A percentile compares a stretch with the other conserved stretches of the same genome.
phyloP scores from a whole-genome alignment of 2,329 filamentous ascomycete genomes.

The Alternaria gansuensis region DNA sequence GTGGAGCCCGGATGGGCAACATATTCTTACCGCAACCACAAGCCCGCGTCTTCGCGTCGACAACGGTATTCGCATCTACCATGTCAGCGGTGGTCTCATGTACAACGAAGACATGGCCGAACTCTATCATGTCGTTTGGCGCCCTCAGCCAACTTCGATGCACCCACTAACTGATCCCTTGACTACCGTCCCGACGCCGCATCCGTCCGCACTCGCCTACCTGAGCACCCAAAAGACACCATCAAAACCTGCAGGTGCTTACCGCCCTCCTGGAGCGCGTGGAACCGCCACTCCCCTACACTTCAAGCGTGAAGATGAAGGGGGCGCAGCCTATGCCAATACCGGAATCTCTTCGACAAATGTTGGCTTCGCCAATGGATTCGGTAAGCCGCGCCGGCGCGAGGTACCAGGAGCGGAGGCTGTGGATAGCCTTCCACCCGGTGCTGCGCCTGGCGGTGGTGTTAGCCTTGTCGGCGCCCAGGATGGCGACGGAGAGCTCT shows the following conservation, averaged over 20 bases:
- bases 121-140: slow-evolving; percentile 87
- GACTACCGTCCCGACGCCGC: slow-evolving; percentile 75
- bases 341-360: slow-evolving; percentile 75
- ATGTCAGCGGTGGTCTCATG: slow-evolving; percentile 86
- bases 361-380: slow-evolving; percentile 73
- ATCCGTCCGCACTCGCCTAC: slow-evolving; percentile 82
- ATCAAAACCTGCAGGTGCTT: slow-evolving; percentile 95
- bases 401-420: slow-evolving; percentile 88
- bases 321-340: slow-evolving; percentile 85
- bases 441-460: slow-evolving; percentile 72
- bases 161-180: slow-evolving; percentile 75
- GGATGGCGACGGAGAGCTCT: slow-evolving; percentile 75
- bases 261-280: slow-evolving; percentile 91
- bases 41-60: slow-evolving; percentile 94
- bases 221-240: slow-evolving; percentile 90
- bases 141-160: slow-evolving; percentile 72
- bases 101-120: slow-evolving; percentile 96
- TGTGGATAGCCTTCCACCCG: slow-evolving; percentile 69
- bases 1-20: slow-evolving; percentile 95
- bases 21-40: slow-evolving; percentile 96
- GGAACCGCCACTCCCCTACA: slow-evolving; percentile 88
- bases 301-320: slow-evolving; percentile 98
- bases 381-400: slow-evolving; percentile 76
- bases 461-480: slow-evolving; percentile 71
- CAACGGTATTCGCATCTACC: slow-evolving; percentile 95